A percentile compares a stretch with the other conserved stretches of the same genome.
Evolutionary conservation across 2,329 filamentous ascomycete species (phyloP).

Genomic region (Lecanicillium sp.): DNA sequence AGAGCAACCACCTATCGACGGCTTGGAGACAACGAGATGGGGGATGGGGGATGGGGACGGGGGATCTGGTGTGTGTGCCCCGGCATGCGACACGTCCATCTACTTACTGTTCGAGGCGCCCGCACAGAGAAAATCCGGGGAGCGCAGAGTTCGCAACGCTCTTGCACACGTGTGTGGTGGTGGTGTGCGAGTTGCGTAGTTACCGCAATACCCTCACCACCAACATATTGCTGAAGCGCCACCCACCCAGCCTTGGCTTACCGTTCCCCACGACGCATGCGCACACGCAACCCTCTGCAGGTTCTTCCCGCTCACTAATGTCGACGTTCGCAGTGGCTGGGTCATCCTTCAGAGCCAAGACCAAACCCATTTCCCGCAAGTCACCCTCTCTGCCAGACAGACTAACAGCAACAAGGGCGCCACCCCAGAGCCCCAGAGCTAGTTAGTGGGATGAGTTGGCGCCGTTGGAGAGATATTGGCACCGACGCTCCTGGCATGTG

Average conservation of each 20-base stretch:
- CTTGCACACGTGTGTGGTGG: too few relatives aligned
- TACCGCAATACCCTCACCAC: too few relatives aligned
- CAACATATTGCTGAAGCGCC: too few relatives aligned
- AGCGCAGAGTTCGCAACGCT: too few relatives aligned
- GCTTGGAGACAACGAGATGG: slow-evolving; percentile 9
- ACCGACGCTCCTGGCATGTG: slow-evolving; percentile 12
- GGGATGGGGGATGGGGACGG: neutral
- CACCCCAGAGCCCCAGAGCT: slow-evolving; percentile 7
- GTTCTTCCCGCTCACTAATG: too few relatives aligned
- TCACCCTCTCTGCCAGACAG: neutral
- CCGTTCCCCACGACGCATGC: too few relatives aligned
- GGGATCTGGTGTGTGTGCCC: neutral
- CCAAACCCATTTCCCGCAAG: slow-evolving; percentile 2
- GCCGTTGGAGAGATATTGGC: slow-evolving; percentile 12
- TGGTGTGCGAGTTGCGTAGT: too few relatives aligned
- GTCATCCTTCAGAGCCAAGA: neutral
- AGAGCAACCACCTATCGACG: slow-evolving; percentile 7
- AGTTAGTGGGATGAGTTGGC: neutral
- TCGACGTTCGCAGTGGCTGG: too few relatives aligned
- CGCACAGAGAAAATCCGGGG: slow-evolving; percentile 8
- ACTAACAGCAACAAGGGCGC: neutral
- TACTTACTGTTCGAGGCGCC: too few relatives aligned
- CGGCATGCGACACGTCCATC: neutral
- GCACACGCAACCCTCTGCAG: too few relatives aligned
- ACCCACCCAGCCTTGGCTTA: too few relatives aligned